phyloP scores from a whole-genome alignment of 139 green algal genomes.

The Astrephomene gubernaculifera region DNA sequence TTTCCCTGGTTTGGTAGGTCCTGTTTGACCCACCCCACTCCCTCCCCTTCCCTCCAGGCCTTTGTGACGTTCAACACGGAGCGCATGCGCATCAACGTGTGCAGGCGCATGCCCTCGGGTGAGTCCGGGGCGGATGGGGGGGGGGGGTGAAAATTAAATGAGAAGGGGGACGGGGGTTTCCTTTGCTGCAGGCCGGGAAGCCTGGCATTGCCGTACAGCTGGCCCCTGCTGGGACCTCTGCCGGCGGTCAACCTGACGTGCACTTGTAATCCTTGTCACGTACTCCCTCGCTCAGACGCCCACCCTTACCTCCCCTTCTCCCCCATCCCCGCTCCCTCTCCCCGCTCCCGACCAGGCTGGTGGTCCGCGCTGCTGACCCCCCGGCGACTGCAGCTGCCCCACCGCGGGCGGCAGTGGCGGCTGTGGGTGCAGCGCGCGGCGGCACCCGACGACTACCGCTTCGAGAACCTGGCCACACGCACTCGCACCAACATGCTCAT shows the following conservation, averaged over 20 bases:
- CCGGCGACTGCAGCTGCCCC: neutral
- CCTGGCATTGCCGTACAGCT: too few species aligned
- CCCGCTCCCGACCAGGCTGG: too few species aligned
- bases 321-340: neutral
- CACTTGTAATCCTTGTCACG: too few species aligned
- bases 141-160: neutral
- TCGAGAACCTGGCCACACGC: constrained; percentile 58
- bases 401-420: neutral
- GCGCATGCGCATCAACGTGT: neutral
- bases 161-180: neutral
- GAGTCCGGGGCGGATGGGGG: neutral
- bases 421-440: constrained; percentile 51
- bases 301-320: neutral
- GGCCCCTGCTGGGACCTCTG: too few species aligned
- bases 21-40: neutral
- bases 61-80: constrained; percentile 69
- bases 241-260: too few species aligned
- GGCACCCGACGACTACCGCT: constrained; percentile 66
- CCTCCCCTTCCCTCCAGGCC: neutral
- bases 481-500: constrained; percentile 24
- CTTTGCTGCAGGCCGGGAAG: too few species aligned
- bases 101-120: constrained; percentile 3
- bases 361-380: constrained; percentile 7
- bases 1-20: too few species aligned
- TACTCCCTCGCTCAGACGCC: neutral